Percentiles rank a stretch among this genome's conserved stretches.
phyloP scores from a whole-genome alignment of 495 filamentous ascomycete genomes.

The Aspergillus sclerotioniger region DNA sequence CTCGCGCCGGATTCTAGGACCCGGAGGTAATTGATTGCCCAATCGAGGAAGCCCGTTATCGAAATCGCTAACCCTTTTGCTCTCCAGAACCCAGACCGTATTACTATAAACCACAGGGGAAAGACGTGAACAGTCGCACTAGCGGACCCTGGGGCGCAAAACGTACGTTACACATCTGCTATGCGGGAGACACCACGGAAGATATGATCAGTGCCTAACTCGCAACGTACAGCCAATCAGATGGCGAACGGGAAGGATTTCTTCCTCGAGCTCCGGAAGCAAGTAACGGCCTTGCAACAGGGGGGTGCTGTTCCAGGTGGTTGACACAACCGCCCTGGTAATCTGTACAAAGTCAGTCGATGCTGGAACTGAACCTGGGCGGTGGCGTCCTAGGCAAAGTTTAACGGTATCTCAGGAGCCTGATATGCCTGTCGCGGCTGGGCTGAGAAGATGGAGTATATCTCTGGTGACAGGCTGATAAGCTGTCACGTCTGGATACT shows the following conservation, averaged over 20 bases:
- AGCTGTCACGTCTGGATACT: neutral
- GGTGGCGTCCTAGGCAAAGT: neutral
- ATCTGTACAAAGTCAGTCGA: neutral
- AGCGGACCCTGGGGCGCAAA: conserved; percentile 51
- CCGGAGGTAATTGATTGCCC: conserved; percentile 23
- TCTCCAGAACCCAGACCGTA: conserved; percentile 32
- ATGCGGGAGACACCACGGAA: neutral
- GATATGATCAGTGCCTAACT: conserved; percentile 15
- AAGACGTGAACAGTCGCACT: conserved; percentile 39
- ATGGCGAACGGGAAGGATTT: conserved; percentile 57
- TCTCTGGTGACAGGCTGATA: neutral
- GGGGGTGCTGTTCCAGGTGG: conserved; percentile 42
- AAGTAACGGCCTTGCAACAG: conserved; percentile 44
- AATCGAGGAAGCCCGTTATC: too few relatives aligned
- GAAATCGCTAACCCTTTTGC: conserved; percentile 1
- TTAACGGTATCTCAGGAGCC: neutral
- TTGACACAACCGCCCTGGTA: conserved; percentile 20
- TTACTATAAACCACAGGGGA: conserved; percentile 41
- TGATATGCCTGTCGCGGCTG: neutral
- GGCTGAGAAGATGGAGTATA: neutral
- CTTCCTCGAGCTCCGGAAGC: conserved; percentile 53
- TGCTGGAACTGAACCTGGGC: neutral
- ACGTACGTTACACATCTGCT: conserved; percentile 29
- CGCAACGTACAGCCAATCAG: conserved; percentile 38
- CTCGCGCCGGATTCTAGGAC: conserved; percentile 19